Percentiles rank a stretch among this genome's conserved stretches.
Conservation (phyloP, 179 eudicot species). For the Sideroxylon spinosum region DNA sequence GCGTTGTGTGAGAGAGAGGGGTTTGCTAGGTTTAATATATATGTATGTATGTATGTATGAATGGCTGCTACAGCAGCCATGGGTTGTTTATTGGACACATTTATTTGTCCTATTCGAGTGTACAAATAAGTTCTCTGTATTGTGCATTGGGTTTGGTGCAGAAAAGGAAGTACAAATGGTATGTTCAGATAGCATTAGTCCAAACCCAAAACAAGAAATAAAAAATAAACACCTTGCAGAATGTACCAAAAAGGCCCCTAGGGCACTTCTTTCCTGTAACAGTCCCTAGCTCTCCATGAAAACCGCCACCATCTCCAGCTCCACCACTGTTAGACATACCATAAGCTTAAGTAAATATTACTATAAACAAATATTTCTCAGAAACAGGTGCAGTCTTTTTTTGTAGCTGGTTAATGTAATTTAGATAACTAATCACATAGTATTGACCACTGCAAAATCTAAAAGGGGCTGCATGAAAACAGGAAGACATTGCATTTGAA, state of each 20-base stretch:
- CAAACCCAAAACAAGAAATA: slow-evolving; percentile 6
- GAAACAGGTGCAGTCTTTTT: neutral
- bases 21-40: too few species aligned
- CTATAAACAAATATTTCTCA: neutral
- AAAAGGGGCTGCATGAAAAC: neutral
- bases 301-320: slow-evolving; percentile 60
- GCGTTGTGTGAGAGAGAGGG: too few species aligned
- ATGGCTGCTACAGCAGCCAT: too few species aligned
- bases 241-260: slow-evolving; percentile 79
- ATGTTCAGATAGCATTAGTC: neutral
- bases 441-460: neutral
- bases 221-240: slow-evolving; percentile 49
- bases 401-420: slow-evolving; percentile 1
- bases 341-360: neutral
- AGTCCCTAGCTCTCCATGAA: slow-evolving; percentile 69
- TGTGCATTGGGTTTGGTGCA: too few species aligned
- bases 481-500: neutral
- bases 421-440: neutral
- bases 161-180: too few species aligned
- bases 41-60: too few species aligned
- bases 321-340: slow-evolving; percentile 55
- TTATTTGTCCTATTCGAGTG: too few species aligned
- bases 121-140: too few species aligned
- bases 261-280: slow-evolving; percentile 77
- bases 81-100: too few species aligned